A percentile compares a stretch with the other conserved stretches of the same genome.
Evolutionary conservation across 441 rosid genomes (phyloP).

Genomic region (Cnidoscolus chayamansa): DNA sequence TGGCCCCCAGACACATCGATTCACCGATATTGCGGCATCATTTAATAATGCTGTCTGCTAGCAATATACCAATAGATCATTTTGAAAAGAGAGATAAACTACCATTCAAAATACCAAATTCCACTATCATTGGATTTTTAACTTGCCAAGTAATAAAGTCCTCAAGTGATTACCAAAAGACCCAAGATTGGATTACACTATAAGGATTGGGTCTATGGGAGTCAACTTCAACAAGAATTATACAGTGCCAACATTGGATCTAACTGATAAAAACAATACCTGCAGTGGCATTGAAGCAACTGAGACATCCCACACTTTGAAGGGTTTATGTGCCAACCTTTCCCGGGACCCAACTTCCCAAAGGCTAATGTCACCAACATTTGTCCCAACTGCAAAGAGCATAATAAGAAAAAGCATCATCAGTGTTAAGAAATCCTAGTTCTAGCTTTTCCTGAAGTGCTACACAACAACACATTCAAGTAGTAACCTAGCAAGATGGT

Average conservation of each 20-base stretch:
- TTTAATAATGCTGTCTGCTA: slow-evolving; percentile 37
- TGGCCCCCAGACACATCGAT: slow-evolving; percentile 49
- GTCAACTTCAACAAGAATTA: slow-evolving; percentile 10
- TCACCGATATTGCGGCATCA: slow-evolving; percentile 46
- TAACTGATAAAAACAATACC: slow-evolving; percentile 36
- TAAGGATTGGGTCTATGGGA: not conserved
- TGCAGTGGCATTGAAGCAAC: slow-evolving; percentile 51
- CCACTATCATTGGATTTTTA: not conserved
- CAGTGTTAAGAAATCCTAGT: not conserved
- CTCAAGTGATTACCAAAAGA: slow-evolving; percentile 5
- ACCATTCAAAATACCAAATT: slow-evolving; percentile 4
- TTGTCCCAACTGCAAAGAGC: slow-evolving; percentile 59
- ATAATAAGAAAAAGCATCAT: slow-evolving; percentile 7
- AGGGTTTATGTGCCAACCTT: slow-evolving; percentile 53
- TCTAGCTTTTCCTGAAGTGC: not conserved
- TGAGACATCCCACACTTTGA: slow-evolving; percentile 71
- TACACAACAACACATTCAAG: slow-evolving; percentile 4
- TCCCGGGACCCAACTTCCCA: slow-evolving; percentile 80
- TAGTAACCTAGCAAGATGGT: slow-evolving; percentile 63
- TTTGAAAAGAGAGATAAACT: slow-evolving; percentile 1
- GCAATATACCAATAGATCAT: not conserved
- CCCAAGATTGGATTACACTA: not conserved
- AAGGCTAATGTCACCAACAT: slow-evolving; percentile 62
- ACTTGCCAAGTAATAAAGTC: slow-evolving; percentile 2
- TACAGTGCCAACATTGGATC: not conserved